A percentile compares a stretch with the other conserved stretches of the same genome.
Evolutionary conservation across 805 yeast genomes (phyloP).

Genomic region (Candida sakaeoensis): DNA sequence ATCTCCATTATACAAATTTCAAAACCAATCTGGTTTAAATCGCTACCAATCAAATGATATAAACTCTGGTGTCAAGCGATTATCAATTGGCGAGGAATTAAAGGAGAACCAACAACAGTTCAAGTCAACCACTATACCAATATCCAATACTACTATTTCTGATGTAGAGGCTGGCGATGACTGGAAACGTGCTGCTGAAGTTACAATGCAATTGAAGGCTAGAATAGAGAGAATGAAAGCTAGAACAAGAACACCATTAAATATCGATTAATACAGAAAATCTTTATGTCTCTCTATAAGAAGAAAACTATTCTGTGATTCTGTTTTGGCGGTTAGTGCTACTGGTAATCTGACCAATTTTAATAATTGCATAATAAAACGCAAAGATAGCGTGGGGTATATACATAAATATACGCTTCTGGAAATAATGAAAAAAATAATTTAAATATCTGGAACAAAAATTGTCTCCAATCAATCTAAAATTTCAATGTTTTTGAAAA

Average conservation of each 20-base stretch:
- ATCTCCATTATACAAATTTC: slow-evolving; percentile 6
- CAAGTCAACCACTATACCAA: neutral
- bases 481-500: no score
- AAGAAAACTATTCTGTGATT: no score
- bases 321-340: no score
- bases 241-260: slow-evolving; percentile 27
- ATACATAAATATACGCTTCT: no score
- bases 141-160: slow-evolving; percentile 13
- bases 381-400: no score
- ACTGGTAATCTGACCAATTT: no score
- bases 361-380: no score
- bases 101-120: neutral
- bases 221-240: slow-evolving; percentile 89
- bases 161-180: slow-evolving; percentile 55
- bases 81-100: slow-evolving; percentile 30
- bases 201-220: slow-evolving; percentile 79
- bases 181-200: slow-evolving; percentile 89
- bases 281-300: neutral
- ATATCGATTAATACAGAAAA: neutral
- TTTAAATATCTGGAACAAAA: no score
- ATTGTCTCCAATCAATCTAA: no score
- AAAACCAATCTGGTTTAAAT: neutral
- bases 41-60: slow-evolving; percentile 30
- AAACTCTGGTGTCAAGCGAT: slow-evolving; percentile 38
- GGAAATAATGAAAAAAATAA: no score